Base-by-base conservation (phyloP, 2,329 filamentous ascomycete genomes). In the Aspergillus niger region DNA sequence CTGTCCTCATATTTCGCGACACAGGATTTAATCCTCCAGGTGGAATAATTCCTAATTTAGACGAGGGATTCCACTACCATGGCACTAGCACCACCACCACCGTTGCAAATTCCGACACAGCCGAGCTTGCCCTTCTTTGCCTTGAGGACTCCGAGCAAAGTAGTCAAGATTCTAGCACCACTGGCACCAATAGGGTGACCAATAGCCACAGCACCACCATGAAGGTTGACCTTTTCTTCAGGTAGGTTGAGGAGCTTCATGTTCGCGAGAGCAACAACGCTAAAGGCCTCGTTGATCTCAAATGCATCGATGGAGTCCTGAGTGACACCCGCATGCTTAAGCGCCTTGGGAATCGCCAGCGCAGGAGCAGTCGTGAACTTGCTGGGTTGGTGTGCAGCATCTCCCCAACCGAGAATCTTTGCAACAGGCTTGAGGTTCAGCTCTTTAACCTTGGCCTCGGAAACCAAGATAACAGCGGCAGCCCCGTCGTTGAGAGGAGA, bases 201-300 rank as follows among this genome's bases (percentile, higher is more conserved):
- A 62, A 99, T 90, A 71, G 95, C 95, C 64, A 99, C 95, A 57
- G 95, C 91, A 76, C 95, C 95, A 73, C 95, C 95, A 73, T 92
- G 94, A 59, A 98, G 83, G 81, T 99, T 99, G 75, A 99, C 93
- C 81, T 92, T 96, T 62, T 93, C 91, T 67, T 91, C 85, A 65
- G 83, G 83, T 59, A 99, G 81, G 63, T 83, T 85, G 43, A 99
- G 87, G 58, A 98, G 79, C 86, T 99, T 97, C 81, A 97, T 88
- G 83, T 99, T 99, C 68, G 95, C 93, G 55, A 99, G 85, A 41
- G 95, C 92, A 65, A 99, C 95, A 53, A 97, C 95, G 65, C 91
- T 95, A 84, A 99, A 99, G 44, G 95, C 95, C 84, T 99, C 95
- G 83, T 99, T 99, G 84, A 99, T 97, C 84, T 99, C 95, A 78